These are phyloP conservation scores for Cutaneotrichosporon sp. DNA, from an alignment of 1,284 basidiomycete genomes.

Conservation along the genomic window DNA sequence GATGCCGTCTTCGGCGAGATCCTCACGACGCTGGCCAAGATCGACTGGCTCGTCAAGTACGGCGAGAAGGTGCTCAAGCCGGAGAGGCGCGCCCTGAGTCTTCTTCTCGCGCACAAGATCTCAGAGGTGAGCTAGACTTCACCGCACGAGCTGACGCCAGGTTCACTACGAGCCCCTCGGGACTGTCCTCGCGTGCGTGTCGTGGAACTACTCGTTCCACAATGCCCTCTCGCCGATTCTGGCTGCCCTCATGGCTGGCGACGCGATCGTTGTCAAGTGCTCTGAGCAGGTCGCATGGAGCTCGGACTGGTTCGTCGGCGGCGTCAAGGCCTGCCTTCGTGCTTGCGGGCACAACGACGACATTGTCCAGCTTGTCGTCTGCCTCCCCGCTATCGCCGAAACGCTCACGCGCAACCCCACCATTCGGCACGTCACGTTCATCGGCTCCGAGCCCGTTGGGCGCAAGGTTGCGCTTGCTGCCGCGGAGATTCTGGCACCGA, in stretches of 20 bases:
- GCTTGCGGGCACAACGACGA: conserved; percentile 74
- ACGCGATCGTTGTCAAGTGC: conserved; percentile 86
- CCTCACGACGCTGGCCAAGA: conserved; percentile 78
- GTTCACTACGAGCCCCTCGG: conserved; percentile 91
- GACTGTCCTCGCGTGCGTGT: conserved; percentile 85
- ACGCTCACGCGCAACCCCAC: conserved; percentile 70
- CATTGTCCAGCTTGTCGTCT: conserved; percentile 71
- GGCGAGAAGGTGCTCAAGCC: conserved; percentile 70
- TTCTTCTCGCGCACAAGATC: conserved; percentile 79
- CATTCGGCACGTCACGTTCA: conserved; percentile 69
- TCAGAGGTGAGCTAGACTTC: conserved; percentile 35
- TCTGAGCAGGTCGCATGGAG: conserved; percentile 91
- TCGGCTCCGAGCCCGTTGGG: conserved; percentile 87
- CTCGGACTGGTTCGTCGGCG: conserved; percentile 69
- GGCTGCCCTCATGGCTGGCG: conserved; percentile 82
- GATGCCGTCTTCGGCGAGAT: conserved; percentile 88
- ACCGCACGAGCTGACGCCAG: conserved; percentile 45
- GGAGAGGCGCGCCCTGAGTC: conserved; percentile 63
- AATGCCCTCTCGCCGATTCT: conserved; percentile 91
- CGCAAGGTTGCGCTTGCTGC: conserved; percentile 76
- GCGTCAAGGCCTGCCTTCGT: conserved; percentile 65
- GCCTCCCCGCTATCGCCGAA: conserved; percentile 80
- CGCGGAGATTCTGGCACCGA: conserved; percentile 76
- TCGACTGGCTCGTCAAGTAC: conserved; percentile 69
- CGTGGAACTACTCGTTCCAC: conserved; percentile 72